Conservation (phyloP, 2,329 filamentous ascomycete genomes). For the Coccinonectria pachysandricola region DNA sequence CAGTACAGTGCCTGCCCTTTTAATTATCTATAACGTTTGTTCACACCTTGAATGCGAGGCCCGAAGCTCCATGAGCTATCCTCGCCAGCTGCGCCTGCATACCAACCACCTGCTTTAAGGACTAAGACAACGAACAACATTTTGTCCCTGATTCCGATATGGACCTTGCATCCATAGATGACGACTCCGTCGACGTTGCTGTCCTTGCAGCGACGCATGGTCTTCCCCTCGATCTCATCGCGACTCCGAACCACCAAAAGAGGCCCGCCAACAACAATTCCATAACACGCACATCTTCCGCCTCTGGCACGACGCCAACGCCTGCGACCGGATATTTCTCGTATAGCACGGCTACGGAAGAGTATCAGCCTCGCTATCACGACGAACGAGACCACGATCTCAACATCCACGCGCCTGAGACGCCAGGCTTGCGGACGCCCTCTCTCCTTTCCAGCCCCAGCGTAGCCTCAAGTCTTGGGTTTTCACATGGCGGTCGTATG, state of each 20-base stretch:
- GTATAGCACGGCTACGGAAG: slow-evolving; percentile 13
- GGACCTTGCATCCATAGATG: slow-evolving; percentile 17
- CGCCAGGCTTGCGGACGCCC: slow-evolving; percentile 16
- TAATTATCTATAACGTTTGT: no score
- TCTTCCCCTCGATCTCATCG: slow-evolving; percentile 10
- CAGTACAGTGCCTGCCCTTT: no score
- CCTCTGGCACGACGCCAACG: slow-evolving; percentile 11
- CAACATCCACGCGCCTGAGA: slow-evolving; percentile 13
- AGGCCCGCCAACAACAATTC: slow-evolving; percentile 7
- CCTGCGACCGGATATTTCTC: slow-evolving; percentile 16
- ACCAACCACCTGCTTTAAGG: no score
- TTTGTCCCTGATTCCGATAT: slow-evolving; percentile 9
- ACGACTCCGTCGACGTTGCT: slow-evolving; percentile 15
- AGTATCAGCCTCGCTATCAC: slow-evolving; percentile 16
- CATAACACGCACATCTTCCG: no score
- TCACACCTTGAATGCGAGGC: slow-evolving; percentile 1
- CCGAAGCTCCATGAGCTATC: slow-evolving; percentile 13
- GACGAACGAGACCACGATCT: slow-evolving; percentile 14
- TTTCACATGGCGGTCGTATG: slow-evolving; percentile 18
- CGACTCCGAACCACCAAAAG: slow-evolving; percentile 17
- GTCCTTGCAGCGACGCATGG: slow-evolving; percentile 15
- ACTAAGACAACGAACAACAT: no score
- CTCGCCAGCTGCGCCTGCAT: slow-evolving; percentile 5
- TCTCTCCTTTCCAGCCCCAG: slow-evolving; percentile 24
- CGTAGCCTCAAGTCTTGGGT: slow-evolving; percentile 23